Evolutionary conservation across 352 stramenopile species (phyloP).

Genomic region (Thraustotheca clavata): DNA sequence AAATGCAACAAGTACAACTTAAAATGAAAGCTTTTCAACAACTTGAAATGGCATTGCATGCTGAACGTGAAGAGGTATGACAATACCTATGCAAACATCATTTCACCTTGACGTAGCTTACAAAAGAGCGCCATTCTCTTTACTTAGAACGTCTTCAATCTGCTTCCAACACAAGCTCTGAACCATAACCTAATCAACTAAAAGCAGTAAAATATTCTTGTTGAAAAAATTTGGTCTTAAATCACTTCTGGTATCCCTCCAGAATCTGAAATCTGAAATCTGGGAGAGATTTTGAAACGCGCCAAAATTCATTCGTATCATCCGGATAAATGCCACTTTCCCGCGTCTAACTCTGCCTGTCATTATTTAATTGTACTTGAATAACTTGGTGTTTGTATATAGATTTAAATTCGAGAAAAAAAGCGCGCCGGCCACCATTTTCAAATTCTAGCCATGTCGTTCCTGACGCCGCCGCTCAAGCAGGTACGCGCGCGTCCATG

Average conservation of each 20-base stretch:
- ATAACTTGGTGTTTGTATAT: not conserved
- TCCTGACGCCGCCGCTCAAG: conserved; percentile 21
- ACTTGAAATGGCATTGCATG: conserved; percentile 39
- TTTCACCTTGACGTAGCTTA: conserved; percentile 24
- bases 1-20: conserved; percentile 67
- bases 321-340: not conserved
- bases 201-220: not conserved
- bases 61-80: conserved; percentile 37
- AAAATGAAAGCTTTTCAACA: conserved; percentile 66
- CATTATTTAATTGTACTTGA: not conserved
- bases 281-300: too few relatives aligned
- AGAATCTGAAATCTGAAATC: too few relatives aligned
- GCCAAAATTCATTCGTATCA: too few relatives aligned
- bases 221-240: not conserved
- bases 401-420: not conserved
- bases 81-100: not conserved
- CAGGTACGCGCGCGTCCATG: not conserved
- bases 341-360: not conserved
- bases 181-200: not conserved
- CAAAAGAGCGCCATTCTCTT: conserved; percentile 53
- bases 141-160: conserved; percentile 52
- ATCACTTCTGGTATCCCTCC: too few relatives aligned
- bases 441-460: conserved; percentile 8
- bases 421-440: too few relatives aligned
- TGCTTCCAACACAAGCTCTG: not conserved